Conservation (phyloP, 306 rosid genomes). For the Arachis hypogaea region DNA sequence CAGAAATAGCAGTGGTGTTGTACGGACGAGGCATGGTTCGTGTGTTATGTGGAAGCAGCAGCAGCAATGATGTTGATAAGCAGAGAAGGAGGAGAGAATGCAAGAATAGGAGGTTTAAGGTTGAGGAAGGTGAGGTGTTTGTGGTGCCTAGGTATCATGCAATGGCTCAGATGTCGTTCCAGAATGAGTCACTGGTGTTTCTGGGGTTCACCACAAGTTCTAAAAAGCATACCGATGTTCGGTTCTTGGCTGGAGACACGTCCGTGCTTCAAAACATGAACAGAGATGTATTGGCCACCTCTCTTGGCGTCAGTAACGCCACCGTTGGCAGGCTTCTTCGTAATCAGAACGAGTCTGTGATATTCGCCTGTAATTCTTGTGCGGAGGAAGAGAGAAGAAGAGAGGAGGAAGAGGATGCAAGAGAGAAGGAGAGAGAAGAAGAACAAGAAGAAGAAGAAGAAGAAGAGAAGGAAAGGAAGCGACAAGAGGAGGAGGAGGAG, state of each 20-base stretch:
- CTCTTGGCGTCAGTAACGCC: constrained; percentile 59
- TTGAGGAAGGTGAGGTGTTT: constrained; percentile 73
- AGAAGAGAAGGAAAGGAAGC: constrained; percentile 18
- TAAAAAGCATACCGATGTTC: constrained; percentile 53
- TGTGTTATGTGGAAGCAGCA: constrained; percentile 59
- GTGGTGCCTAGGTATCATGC: constrained; percentile 75
- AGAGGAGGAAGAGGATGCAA: constrained; percentile 50
- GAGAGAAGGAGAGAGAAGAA: background rate
- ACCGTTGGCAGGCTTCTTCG: constrained; percentile 56
- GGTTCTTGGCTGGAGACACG: constrained; percentile 68
- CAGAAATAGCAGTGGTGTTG: constrained; percentile 67
- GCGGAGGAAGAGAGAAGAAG: constrained; percentile 73
- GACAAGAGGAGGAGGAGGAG: background rate
- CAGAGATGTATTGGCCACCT: constrained; percentile 56
- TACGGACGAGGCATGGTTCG: constrained; percentile 79
- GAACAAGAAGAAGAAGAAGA: background rate
- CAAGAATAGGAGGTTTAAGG: constrained; percentile 65
- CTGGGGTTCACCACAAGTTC: constrained; percentile 76
- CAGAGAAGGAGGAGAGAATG: constrained; percentile 31
- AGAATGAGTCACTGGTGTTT: constrained; percentile 66
- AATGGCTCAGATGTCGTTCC: constrained; percentile 89
- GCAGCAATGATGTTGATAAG: background rate
- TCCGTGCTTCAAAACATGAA: constrained; percentile 64
- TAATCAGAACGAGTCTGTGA: constrained; percentile 52
- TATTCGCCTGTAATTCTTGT: constrained; percentile 72